A percentile compares a stretch with the other conserved stretches of the same genome.
phyloP scores from a whole-genome alignment of 306 rosid genomes.

The Abrus pulchellus region DNA sequence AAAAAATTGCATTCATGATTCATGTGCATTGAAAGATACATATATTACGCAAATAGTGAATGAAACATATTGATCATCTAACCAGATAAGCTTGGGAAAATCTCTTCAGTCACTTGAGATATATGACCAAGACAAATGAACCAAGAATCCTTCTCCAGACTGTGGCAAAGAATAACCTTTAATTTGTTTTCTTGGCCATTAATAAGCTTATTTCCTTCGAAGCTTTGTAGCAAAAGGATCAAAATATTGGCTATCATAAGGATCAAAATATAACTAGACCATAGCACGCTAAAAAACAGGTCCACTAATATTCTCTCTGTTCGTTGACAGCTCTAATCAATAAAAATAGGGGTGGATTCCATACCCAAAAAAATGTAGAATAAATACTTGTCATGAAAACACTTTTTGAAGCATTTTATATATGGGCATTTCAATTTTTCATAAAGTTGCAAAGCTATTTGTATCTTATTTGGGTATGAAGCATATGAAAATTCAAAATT shows the following conservation, averaged over 20 bases:
- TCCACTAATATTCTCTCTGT: slow-evolving; percentile 22
- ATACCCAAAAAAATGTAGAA: neutral
- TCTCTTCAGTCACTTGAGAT: neutral
- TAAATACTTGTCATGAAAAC: slow-evolving; percentile 9
- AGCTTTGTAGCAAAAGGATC: neutral
- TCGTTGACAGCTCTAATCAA: slow-evolving; percentile 13
- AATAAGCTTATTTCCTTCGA: neutral
- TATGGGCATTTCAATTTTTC: neutral
- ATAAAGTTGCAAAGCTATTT: neutral
- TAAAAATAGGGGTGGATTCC: slow-evolving; percentile 33
- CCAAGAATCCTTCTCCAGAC: neutral
- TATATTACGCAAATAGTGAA: neutral
- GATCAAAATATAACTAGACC: neutral
- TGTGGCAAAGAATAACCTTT: slow-evolving; percentile 1
- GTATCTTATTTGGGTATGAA: neutral
- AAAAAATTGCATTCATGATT: neutral
- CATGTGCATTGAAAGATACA: neutral
- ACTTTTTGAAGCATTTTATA: slow-evolving; percentile 24
- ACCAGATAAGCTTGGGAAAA: neutral
- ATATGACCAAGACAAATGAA: neutral
- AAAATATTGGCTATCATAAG: neutral
- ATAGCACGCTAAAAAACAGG: neutral
- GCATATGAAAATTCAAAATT: neutral
- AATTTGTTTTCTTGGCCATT: neutral
- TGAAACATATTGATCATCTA: neutral